Base-by-base conservation (phyloP, 2,329 filamentous ascomycete genomes). In the Phyllosticta citribraziliensis region DNA sequence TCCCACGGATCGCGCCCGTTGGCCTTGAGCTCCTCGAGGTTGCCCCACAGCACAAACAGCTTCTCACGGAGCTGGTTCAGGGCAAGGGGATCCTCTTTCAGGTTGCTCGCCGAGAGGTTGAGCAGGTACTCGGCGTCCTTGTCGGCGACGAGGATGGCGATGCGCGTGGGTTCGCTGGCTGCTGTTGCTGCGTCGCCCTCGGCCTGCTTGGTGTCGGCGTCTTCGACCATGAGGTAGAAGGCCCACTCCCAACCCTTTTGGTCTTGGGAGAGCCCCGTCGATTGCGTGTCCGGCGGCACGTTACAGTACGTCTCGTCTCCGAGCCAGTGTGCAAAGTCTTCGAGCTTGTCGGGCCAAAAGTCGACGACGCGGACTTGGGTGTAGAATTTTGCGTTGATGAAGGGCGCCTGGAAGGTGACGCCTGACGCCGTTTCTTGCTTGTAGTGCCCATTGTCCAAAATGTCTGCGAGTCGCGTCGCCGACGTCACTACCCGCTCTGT, bases 41-140 rank as follows among this genome's bases (percentile, higher is more conserved):
- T 84, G 1, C 93, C 93, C 92, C 93, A 97, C 1, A 97, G 78
- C 40, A 84, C 76, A 70, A 87, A 93, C 60, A 97, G 78, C 66
- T 82, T 86, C 66, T 95, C 84, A 57, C 84, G 82, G 4, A 97
- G 74, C 6, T 71, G 64, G 2, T 67, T 70, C 0, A 94, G 75
- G 1, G 74, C 68, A 0, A 71, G 57, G 2, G 73, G 66, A 53
- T 88, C 75, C n/a, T 73, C 70, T 20, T 79, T 80, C 35, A 96
- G 79, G 71, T 84, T 74, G 6, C 71, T 71, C 52, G 86, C 80
- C 66, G 82, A 75, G 61, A 84, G 70, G 50, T 78, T 73, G 10
- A 88, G 73, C 14, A 89, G 73, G 67, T 75, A 79, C 64, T 83
- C 80, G 1, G 80, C 86, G 63, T 81, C 77, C 5, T 72, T 62